These are phyloP conservation scores for Mycosphaerelloides madeirae DNA, from an alignment of 2,329 filamentous ascomycete species.

Conservation along the genomic window DNA sequence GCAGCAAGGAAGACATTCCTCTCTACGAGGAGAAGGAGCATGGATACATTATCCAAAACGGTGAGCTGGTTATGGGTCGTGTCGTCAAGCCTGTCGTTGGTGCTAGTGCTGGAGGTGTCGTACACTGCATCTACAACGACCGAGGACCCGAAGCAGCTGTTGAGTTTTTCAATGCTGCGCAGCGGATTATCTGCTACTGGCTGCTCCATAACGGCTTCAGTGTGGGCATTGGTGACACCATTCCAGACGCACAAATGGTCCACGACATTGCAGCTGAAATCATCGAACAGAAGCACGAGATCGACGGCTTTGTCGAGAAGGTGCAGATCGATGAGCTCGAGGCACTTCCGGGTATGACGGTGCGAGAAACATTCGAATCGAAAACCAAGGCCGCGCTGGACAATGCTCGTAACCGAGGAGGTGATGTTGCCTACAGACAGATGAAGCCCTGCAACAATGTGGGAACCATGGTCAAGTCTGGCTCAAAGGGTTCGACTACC, in stretches of 20 bases:
- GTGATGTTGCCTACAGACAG: slow-evolving; percentile 85
- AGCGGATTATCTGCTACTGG: slow-evolving; percentile 96
- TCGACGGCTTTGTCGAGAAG: slow-evolving; percentile 66
- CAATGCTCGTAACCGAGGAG: slow-evolving; percentile 91
- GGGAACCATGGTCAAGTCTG: slow-evolving; percentile 90
- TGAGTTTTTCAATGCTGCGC: slow-evolving; percentile 91
- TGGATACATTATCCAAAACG: slow-evolving; percentile 72
- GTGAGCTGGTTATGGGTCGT: slow-evolving; percentile 84
- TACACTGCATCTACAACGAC: slow-evolving; percentile 96
- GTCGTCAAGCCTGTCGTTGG: slow-evolving; percentile 92
- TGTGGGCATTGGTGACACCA: slow-evolving; percentile 97
- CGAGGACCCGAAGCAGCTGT: slow-evolving; percentile 80
- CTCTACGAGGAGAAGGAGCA: slow-evolving; percentile 49
- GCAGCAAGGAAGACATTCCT: slow-evolving; percentile 27
- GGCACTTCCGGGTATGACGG: slow-evolving; percentile 94
- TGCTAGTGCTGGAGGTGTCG: slow-evolving; percentile 81
- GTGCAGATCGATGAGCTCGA: slow-evolving; percentile 87
- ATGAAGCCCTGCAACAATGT: slow-evolving; percentile 96
- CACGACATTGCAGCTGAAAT: slow-evolving; percentile 79
- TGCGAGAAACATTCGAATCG: slow-evolving; percentile 96
- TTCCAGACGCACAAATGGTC: slow-evolving; percentile 82
- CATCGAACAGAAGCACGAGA: slow-evolving; percentile 72
- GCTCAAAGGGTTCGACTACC: slow-evolving; percentile 97
- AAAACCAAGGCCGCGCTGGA: slow-evolving; percentile 93
- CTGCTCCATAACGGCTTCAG: slow-evolving; percentile 93